phyloP scores from a whole-genome alignment of 257 asterid genomes.

The Linderniella brevidens region DNA sequence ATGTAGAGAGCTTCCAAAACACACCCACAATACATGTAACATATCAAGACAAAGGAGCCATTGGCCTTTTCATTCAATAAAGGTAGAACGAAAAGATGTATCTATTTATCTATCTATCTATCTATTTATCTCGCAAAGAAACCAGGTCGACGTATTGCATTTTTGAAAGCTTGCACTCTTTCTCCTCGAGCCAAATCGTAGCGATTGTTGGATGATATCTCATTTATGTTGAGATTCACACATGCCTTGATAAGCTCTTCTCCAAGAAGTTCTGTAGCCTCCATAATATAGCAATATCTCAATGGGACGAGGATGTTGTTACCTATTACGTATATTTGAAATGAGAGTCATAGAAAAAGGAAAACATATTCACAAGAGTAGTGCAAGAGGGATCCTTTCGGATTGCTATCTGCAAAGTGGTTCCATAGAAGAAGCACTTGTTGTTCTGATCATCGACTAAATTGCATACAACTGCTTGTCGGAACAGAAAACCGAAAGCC shows the following conservation, averaged over 20 bases:
- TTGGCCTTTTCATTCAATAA: too few species aligned
- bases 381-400: slow-evolving; percentile 45
- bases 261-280: slow-evolving; percentile 69
- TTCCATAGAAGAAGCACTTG: slow-evolving; percentile 59
- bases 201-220: slow-evolving; percentile 59
- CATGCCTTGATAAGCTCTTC: slow-evolving; percentile 74
- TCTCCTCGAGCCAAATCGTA: slow-evolving; percentile 80
- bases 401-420: slow-evolving; percentile 59
- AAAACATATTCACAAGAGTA: slow-evolving; percentile 29
- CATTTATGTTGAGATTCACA: slow-evolving; percentile 45
- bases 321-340: too few species aligned
- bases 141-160: slow-evolving; percentile 59
- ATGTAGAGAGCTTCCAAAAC: too few species aligned
- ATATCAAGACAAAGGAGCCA: background rate
- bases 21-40: too few species aligned
- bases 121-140: slow-evolving; percentile 35
- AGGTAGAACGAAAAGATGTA: too few species aligned
- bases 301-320: background rate
- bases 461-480: slow-evolving; percentile 67
- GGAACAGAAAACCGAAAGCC: slow-evolving; percentile 87
- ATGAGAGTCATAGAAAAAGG: background rate
- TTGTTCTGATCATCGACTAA: slow-evolving; percentile 69
- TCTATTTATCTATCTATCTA: too few species aligned
- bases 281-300: slow-evolving; percentile 19
- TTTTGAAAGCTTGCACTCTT: slow-evolving; percentile 63